These are phyloP conservation scores for Talaromyces sp. DNA, from an alignment of 2,329 filamentous ascomycete genomes.

Conservation along the genomic window DNA sequence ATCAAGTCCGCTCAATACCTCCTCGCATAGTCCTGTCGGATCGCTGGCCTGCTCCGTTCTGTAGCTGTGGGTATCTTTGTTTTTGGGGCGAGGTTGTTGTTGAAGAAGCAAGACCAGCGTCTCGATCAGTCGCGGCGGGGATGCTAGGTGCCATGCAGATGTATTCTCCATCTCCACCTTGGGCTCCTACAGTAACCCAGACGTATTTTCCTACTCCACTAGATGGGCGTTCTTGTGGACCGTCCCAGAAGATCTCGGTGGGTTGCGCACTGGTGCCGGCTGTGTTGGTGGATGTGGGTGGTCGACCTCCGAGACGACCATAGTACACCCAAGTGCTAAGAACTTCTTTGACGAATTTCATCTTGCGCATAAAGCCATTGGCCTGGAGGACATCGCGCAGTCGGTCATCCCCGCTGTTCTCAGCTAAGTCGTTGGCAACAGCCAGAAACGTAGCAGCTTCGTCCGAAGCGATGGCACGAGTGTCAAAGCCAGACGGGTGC, in stretches of 20 bases:
- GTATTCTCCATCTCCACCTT: slow-evolving; percentile 48
- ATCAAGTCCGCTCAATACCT: background rate
- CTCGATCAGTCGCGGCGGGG: background rate
- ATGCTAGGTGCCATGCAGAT: slow-evolving; percentile 25
- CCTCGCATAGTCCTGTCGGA: background rate
- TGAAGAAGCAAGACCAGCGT: background rate
- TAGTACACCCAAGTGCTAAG: slow-evolving; percentile 42
- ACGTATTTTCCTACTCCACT: slow-evolving; percentile 52
- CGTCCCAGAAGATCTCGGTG: slow-evolving; percentile 43
- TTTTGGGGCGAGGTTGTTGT: background rate
- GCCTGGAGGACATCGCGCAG: slow-evolving; percentile 45
- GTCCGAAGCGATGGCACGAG: slow-evolving; percentile 42
- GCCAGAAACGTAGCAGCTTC: slow-evolving; percentile 42
- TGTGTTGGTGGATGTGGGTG: slow-evolving; percentile 23
- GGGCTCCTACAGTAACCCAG: slow-evolving; percentile 52
- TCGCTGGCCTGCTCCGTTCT: background rate
- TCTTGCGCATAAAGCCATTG: slow-evolving; percentile 47
- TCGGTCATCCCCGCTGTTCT: slow-evolving; percentile 37
- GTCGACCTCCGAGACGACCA: slow-evolving; percentile 39
- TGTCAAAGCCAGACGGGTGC: slow-evolving; percentile 46
- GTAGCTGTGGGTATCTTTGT: slow-evolving; percentile 1
- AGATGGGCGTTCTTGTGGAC: slow-evolving; percentile 41
- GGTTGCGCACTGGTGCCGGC: slow-evolving; percentile 22
- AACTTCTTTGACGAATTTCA: slow-evolving; percentile 42
- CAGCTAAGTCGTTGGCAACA: slow-evolving; percentile 38